Evolutionary conservation across 148 eudicot genomes (phyloP).

Genomic region (Dianthus caryophyllus): DNA sequence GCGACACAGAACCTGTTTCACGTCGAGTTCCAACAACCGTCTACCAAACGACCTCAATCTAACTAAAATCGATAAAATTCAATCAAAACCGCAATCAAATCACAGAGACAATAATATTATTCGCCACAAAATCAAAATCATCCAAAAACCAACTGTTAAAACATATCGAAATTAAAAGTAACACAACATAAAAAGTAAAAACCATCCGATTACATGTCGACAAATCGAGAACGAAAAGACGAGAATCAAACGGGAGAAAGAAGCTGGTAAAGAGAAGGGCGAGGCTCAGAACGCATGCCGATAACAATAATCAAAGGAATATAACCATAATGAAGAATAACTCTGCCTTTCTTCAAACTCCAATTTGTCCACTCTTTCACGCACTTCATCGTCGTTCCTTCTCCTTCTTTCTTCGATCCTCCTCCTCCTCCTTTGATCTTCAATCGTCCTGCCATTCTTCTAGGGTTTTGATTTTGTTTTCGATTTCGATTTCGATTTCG

Average conservation of each 20-base stretch:
- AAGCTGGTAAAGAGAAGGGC: conserved; percentile 68
- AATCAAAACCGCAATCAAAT: no score
- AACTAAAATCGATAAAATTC: no score
- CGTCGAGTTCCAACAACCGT: no score
- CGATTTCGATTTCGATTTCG: background rate
- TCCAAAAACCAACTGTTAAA: no score
- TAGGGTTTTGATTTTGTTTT: background rate
- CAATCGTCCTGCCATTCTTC: conserved; percentile 16
- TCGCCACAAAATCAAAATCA: background rate
- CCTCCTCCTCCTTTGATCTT: conserved; percentile 17
- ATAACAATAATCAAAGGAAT: conserved; percentile 61
- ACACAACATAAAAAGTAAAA: background rate
- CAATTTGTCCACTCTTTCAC: conserved; percentile 75
- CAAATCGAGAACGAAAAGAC: background rate
- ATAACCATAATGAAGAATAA: conserved; percentile 63
- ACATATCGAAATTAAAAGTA: no score
- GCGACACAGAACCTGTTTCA: no score
- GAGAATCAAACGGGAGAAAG: conserved; percentile 47
- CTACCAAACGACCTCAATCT: no score
- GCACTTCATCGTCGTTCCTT: conserved; percentile 23
- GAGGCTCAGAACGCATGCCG: conserved; percentile 82
- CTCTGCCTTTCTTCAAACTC: conserved; percentile 61
- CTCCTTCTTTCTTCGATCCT: conserved; percentile 13
- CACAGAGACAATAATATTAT: no score
- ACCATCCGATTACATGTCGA: conserved; percentile 9